These are phyloP conservation scores for Boletus vermiculosoides DNA, from an alignment of 768 basidiomycete species.

Conservation along the genomic window DNA sequence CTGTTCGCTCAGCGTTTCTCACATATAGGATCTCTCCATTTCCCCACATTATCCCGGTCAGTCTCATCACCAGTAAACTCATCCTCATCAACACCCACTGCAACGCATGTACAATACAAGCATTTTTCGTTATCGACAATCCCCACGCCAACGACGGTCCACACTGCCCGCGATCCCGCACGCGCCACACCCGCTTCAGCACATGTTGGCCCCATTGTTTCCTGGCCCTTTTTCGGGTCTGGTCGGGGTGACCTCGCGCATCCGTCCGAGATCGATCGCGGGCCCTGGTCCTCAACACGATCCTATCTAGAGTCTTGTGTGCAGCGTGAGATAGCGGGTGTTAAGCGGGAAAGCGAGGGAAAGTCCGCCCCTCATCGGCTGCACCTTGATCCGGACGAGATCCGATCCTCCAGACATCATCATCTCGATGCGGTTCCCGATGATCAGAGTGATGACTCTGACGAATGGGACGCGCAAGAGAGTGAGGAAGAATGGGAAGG, in stretches of 20 bases:
- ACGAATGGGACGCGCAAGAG: slow-evolving; percentile 77
- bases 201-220: slow-evolving; percentile 78
- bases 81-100: slow-evolving; percentile 29
- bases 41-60: slow-evolving; percentile 17
- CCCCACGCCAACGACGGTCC: not conserved
- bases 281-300: slow-evolving; percentile 65
- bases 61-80: slow-evolving; percentile 21
- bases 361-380: slow-evolving; percentile 71
- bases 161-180: not conserved
- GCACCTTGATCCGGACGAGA: slow-evolving; percentile 80
- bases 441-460: slow-evolving; percentile 72
- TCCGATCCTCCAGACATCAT: slow-evolving; percentile 68
- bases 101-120: slow-evolving; percentile 17
- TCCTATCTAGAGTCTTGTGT: slow-evolving; percentile 66
- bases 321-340: slow-evolving; percentile 70
- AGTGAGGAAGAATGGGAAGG: slow-evolving; percentile 77
- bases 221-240: slow-evolving; percentile 90
- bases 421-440: slow-evolving; percentile 63
- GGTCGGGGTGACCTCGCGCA: slow-evolving; percentile 71
- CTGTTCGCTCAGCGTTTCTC: slow-evolving; percentile 77
- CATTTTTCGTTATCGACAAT: slow-evolving; percentile 20
- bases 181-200: slow-evolving; percentile 29
- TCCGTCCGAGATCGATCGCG: slow-evolving; percentile 71
- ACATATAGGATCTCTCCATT: slow-evolving; percentile 73
- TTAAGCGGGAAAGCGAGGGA: slow-evolving; percentile 75